Evolutionary conservation across 805 yeast genomes (phyloP).

Genomic region (Scheffersomyces coipomensis): DNA sequence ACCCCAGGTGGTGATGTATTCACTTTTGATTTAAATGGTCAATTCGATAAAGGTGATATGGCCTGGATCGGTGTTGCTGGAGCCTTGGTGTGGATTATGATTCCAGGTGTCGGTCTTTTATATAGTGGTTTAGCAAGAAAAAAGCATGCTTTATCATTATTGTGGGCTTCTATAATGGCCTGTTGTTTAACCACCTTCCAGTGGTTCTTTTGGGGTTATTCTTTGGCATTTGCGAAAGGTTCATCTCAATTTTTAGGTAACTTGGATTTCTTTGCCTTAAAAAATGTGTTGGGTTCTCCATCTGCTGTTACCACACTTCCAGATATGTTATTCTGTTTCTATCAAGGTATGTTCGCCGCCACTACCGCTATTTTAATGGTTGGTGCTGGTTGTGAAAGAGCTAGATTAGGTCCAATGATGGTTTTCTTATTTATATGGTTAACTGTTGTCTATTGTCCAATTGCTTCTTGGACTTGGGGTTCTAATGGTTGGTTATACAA

Average conservation of each 20-base stretch:
- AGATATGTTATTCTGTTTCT: slow-evolving; percentile 83
- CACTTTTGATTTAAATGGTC: slow-evolving; percentile 66
- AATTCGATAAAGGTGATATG: slow-evolving; percentile 74
- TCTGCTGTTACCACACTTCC: slow-evolving; percentile 71
- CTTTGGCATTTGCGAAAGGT: slow-evolving; percentile 76
- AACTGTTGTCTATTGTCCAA: slow-evolving; percentile 93
- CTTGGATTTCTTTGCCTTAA: slow-evolving; percentile 75
- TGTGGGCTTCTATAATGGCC: slow-evolving; percentile 94
- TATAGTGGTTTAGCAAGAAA: slow-evolving; percentile 94
- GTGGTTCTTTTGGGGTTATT: slow-evolving; percentile 99
- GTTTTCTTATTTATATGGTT: slow-evolving; percentile 90
- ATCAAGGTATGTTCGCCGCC: slow-evolving; percentile 96
- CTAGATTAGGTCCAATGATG: slow-evolving; percentile 95
- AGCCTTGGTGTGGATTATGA: slow-evolving; percentile 89
- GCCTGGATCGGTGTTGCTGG: slow-evolving; percentile 81
- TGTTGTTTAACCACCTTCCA: slow-evolving; percentile 82
- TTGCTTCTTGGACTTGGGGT: slow-evolving; percentile 98
- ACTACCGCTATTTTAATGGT: slow-evolving; percentile 91
- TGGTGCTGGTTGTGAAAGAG: slow-evolving; percentile 98
- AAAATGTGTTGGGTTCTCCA: slow-evolving; percentile 80
- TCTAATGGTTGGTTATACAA: slow-evolving; percentile 82
- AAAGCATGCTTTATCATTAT: slow-evolving; percentile 88
- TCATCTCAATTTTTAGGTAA: slow-evolving; percentile 73
- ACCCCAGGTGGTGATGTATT: slow-evolving; percentile 75
- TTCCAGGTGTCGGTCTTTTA: slow-evolving; percentile 91